phyloP scores from a whole-genome alignment of 257 asterid species.

The Jacaranda mimosifolia region DNA sequence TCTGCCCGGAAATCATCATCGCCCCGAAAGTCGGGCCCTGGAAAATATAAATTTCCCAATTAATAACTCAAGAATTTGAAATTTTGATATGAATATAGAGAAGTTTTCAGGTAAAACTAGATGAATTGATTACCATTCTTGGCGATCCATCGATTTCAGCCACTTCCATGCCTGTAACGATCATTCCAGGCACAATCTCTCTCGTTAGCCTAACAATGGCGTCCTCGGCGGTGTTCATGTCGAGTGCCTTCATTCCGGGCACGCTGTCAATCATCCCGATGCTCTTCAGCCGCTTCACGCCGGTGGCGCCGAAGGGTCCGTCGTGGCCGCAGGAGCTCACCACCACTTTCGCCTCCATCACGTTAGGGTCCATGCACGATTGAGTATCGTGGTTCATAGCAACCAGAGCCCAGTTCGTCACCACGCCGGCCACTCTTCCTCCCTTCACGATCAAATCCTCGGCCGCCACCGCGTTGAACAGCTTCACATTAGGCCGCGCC shows the following conservation, averaged over 20 bases:
- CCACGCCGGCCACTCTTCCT: conserved; percentile 79
- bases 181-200: conserved; percentile 85
- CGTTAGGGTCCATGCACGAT: conserved; percentile 90
- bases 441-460: conserved; percentile 78
- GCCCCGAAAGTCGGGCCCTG: conserved; percentile 87
- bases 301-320: conserved; percentile 86
- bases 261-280: conserved; percentile 78
- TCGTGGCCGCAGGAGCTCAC: conserved; percentile 93
- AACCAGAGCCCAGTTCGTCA: conserved; percentile 84
- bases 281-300: conserved; percentile 77
- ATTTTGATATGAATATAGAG: neutral
- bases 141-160: conserved; percentile 88
- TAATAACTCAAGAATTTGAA: neutral
- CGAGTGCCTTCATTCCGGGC: conserved; percentile 84
- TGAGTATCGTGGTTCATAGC: conserved; percentile 85
- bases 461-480: conserved; percentile 81
- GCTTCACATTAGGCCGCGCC: conserved; percentile 78
- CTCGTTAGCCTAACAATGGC: conserved; percentile 77
- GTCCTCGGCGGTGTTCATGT: conserved; percentile 83
- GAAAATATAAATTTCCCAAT: neutral
- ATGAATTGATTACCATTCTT: conserved; percentile 57
- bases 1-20: conserved; percentile 79
- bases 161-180: conserved; percentile 88
- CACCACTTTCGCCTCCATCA: conserved; percentile 79
- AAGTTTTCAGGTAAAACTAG: neutral